phyloP scores from a whole-genome alignment of 2,329 filamentous ascomycete genomes.

The Ceratocystis ficicola region DNA sequence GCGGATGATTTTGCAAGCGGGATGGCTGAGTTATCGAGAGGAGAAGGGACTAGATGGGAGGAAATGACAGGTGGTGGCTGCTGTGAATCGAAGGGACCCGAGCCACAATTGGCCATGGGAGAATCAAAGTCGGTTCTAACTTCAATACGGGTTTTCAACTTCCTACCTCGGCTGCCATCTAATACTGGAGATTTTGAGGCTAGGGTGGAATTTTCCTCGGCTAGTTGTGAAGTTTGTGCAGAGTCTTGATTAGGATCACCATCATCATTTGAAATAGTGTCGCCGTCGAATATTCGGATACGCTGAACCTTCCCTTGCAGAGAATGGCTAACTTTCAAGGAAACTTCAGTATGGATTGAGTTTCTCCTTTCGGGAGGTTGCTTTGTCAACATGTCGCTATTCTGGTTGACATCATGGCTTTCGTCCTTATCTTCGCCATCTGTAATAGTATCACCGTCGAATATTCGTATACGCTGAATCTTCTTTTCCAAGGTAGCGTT shows the following conservation, averaged over 20 bases:
- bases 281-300: neutral
- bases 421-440: neutral
- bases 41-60: neutral
- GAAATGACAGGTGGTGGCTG: neutral
- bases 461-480: neutral
- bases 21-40: neutral
- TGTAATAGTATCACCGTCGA: neutral
- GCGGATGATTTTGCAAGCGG: neutral
- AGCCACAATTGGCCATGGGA: neutral
- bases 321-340: too few relatives aligned
- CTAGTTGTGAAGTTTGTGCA: neutral
- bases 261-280: neutral
- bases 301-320: neutral
- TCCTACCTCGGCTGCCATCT: neutral
- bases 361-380: too few relatives aligned
- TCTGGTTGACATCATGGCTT: too few relatives aligned
- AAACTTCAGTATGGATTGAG: too few relatives aligned
- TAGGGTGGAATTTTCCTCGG: neutral
- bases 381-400: too few relatives aligned
- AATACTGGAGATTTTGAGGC: conserved; percentile 1
- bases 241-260: neutral
- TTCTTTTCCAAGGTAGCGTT: neutral
- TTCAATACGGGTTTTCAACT: conserved; percentile 5
- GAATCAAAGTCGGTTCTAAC: conserved; percentile 17
- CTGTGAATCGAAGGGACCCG: neutral